Percentiles rank a stretch among this genome's conserved stretches.
These are phyloP conservation scores for Corymbia maculata DNA, from an alignment of 345 rosid species.

Conservation along the genomic window DNA sequence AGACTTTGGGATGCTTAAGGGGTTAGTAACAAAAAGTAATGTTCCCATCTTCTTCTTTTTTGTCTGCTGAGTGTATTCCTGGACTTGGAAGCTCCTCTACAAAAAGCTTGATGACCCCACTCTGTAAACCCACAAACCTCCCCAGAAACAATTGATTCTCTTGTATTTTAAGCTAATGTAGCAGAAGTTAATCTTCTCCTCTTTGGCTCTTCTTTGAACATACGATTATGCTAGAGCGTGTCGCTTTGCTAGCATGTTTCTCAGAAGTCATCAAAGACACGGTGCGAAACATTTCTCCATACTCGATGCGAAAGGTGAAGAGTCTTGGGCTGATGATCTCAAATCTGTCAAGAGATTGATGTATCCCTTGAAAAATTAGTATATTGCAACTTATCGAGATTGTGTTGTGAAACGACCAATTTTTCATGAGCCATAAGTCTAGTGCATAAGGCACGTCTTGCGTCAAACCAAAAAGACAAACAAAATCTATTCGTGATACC, in stretches of 20 bases:
- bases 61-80: no score
- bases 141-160: not conserved
- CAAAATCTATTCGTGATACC: fast-evolving
- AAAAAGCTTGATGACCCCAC: no score
- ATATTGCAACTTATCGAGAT: not conserved
- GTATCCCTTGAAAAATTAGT: fast-evolving
- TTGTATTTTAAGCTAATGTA: not conserved
- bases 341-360: not conserved
- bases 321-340: fast-evolving
- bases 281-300: not conserved
- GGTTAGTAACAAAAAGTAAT: not conserved
- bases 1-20: not conserved
- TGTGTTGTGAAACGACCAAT: fast-evolving
- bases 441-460: not conserved
- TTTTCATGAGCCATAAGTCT: not conserved
- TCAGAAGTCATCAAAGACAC: not conserved
- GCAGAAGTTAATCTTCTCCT: not conserved
- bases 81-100: no score
- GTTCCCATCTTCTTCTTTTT: not conserved
- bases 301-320: not conserved
- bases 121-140: not conserved
- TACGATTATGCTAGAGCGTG: not conserved
- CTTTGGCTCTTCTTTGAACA: not conserved
- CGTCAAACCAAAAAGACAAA: not conserved
- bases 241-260: not conserved